Conservation (phyloP, 768 basidiomycete genomes). For the Boletus rubropictus region DNA sequence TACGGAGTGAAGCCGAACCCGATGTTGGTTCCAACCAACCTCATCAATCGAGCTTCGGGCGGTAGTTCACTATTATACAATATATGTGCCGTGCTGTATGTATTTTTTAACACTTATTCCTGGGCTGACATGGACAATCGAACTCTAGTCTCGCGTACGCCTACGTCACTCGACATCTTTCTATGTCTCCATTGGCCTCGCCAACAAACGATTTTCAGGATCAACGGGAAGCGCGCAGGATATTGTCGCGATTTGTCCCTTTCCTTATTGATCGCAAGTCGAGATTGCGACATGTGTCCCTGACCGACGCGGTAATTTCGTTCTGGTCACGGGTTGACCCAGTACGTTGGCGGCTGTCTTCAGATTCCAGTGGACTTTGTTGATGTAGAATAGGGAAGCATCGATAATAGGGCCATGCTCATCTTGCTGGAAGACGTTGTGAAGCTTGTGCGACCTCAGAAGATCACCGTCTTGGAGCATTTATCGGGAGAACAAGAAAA, state of each 20-base stretch:
- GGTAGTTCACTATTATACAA: slow-evolving; percentile 59
- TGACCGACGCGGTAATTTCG: slow-evolving; percentile 52
- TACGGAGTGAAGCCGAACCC: slow-evolving; percentile 39
- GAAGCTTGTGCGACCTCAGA: slow-evolving; percentile 44
- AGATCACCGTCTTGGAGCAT: slow-evolving; percentile 13
- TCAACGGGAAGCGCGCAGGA: slow-evolving; percentile 38
- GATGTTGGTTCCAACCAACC: slow-evolving; percentile 42
- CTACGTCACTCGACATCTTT: slow-evolving; percentile 58
- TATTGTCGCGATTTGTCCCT: slow-evolving; percentile 52
- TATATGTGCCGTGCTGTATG: slow-evolving; percentile 61
- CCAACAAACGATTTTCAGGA: slow-evolving; percentile 39
- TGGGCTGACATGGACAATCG: neutral
- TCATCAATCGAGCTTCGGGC: slow-evolving; percentile 36
- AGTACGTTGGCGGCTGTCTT: slow-evolving; percentile 13
- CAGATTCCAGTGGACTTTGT: neutral
- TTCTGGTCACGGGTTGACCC: slow-evolving; percentile 59
- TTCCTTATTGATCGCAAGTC: slow-evolving; percentile 62
- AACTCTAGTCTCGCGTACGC: slow-evolving; percentile 58
- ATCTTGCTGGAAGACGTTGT: slow-evolving; percentile 54
- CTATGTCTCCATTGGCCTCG: slow-evolving; percentile 50
- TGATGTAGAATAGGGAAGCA: slow-evolving; percentile 27
- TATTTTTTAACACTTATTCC: slow-evolving; percentile 4
- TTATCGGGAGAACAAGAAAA: neutral
- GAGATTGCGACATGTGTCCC: slow-evolving; percentile 42
- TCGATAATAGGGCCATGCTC: slow-evolving; percentile 39